A percentile compares a stretch with the other conserved stretches of the same genome.
These are phyloP conservation scores for Chrysopogon serrulatus DNA, from an alignment of 176 grass and related monocot species.

Conservation along the genomic window DNA sequence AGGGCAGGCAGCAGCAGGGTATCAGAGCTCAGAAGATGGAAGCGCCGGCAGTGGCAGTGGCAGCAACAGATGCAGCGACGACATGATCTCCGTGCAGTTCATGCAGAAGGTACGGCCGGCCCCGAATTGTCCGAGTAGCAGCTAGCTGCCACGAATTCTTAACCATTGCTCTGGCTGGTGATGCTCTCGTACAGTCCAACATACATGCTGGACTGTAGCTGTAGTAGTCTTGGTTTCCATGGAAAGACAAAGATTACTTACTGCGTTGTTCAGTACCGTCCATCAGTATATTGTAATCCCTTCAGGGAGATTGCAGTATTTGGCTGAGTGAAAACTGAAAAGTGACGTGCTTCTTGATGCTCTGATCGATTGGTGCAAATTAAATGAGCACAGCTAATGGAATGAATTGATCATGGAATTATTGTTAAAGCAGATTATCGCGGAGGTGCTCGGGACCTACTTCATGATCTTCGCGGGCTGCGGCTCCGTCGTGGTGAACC, in stretches of 20 bases:
- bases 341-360: too few relatives aligned
- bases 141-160: too few relatives aligned
- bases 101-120: constrained; percentile 35
- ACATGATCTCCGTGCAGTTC: constrained; percentile 36
- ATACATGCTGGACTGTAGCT: too few relatives aligned
- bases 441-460: constrained; percentile 73
- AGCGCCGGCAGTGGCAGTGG: neutral
- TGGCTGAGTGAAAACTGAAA: too few relatives aligned
- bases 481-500: constrained; percentile 64
- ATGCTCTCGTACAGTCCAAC: neutral
- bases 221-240: too few relatives aligned
- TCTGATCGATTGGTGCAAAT: too few relatives aligned
- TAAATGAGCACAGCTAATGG: too few relatives aligned
- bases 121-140: neutral
- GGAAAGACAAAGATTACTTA: too few relatives aligned
- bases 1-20: constrained; percentile 17
- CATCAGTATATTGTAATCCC: too few relatives aligned
- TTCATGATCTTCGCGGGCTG: constrained; percentile 87
- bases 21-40: constrained; percentile 9
- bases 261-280: too few relatives aligned
- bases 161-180: neutral
- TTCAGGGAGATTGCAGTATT: too few relatives aligned
- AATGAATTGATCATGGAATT: too few relatives aligned
- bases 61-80: neutral
- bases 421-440: constrained; percentile 63